Conservation (phyloP, 140 eudicot genomes). For the Senecio squalidus region DNA sequence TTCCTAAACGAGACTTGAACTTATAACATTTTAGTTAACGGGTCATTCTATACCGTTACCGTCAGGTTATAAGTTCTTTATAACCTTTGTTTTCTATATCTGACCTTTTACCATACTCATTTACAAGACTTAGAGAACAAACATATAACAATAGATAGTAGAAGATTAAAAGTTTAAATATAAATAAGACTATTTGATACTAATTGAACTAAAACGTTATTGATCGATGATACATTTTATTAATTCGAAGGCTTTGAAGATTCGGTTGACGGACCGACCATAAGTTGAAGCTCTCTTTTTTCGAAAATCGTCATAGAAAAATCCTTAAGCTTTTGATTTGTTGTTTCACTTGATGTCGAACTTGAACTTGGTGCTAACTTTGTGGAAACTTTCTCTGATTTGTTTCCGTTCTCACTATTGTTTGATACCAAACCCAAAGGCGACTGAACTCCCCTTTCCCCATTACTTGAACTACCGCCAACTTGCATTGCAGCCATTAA, state of each 20-base stretch:
- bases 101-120: too few relatives aligned
- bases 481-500: conserved; percentile 29
- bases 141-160: background rate
- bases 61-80: too few relatives aligned
- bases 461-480: background rate
- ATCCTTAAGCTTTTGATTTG: conserved; percentile 50
- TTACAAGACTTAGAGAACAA: background rate
- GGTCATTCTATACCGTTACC: too few relatives aligned
- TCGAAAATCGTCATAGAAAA: conserved; percentile 66
- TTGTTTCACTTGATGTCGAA: conserved; percentile 12
- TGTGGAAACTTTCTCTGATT: conserved; percentile 22
- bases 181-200: too few relatives aligned
- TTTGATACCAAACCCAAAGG: conserved; percentile 14
- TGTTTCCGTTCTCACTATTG: conserved; percentile 17
- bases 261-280: conserved; percentile 46
- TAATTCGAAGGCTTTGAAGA: conserved; percentile 31
- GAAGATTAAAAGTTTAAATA: background rate
- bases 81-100: too few relatives aligned
- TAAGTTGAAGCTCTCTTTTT: conserved; percentile 73
- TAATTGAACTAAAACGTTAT: background rate
- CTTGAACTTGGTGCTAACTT: conserved; percentile 49
- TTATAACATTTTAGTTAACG: too few relatives aligned
- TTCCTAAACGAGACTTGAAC: too few relatives aligned
- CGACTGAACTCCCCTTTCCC: conserved; percentile 3
- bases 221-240: background rate